phyloP scores from a whole-genome alignment of 2,329 filamentous ascomycete genomes.

The Aspergillus latus region DNA sequence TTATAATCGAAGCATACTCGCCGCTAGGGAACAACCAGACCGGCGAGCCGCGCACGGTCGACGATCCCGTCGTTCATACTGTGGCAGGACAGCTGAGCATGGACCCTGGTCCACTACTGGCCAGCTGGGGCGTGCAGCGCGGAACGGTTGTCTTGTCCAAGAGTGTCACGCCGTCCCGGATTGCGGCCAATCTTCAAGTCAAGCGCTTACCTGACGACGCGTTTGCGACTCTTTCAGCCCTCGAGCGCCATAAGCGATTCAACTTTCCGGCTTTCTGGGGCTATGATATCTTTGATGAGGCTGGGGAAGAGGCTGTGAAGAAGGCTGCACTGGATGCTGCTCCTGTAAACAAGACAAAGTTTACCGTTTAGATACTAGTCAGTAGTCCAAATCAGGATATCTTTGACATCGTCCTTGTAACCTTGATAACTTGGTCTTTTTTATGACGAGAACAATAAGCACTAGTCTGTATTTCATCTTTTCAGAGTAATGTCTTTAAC shows the following conservation, averaged over 20 bases:
- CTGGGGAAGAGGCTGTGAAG: conserved; percentile 25
- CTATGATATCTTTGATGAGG: conserved; percentile 37
- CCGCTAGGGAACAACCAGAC: conserved; percentile 51
- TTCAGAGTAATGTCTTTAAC: no score
- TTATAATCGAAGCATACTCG: conserved; percentile 61
- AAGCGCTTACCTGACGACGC: conserved; percentile 27
- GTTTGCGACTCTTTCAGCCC: conserved; percentile 27
- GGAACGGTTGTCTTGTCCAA: conserved; percentile 57
- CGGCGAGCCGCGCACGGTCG: conserved; percentile 46
- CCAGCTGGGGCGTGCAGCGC: conserved; percentile 56
- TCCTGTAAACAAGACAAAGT: conserved; percentile 22
- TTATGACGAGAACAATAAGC: no score
- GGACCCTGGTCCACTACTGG: conserved; percentile 55
- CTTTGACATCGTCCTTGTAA: no score
- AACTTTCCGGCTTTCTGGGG: conserved; percentile 36
- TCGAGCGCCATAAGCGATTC: conserved; percentile 36
- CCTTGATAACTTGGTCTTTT: no score
- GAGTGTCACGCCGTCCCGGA: conserved; percentile 52
- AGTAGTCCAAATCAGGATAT: no score
- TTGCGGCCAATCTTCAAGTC: conserved; percentile 47
- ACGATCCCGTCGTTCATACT: conserved; percentile 59
- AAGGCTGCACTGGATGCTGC: conserved; percentile 21
- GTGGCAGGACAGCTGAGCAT: conserved; percentile 62
- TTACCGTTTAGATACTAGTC: conserved; percentile 21
- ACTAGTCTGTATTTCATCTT: no score